Percentiles rank a stretch among this genome's conserved stretches.
Conservation (phyloP, 1,284 basidiomycete species). For the Trichosporon coremiiforme region DNA sequence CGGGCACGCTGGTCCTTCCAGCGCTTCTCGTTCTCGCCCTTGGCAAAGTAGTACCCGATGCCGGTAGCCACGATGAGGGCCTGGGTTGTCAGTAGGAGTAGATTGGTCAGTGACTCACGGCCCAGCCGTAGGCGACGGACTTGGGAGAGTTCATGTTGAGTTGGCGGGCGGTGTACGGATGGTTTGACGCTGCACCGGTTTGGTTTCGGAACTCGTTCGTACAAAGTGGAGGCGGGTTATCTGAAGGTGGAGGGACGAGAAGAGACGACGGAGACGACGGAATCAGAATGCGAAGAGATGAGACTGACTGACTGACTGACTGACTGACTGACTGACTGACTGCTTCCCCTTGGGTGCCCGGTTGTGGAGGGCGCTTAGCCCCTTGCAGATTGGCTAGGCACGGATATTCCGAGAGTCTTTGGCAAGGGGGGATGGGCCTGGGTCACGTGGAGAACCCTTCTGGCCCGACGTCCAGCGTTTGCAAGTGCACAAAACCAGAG, state of each 20-base stretch:
- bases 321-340: no score
- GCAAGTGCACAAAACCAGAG: not conserved
- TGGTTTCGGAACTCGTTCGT: not conserved
- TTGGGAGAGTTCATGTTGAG: constrained; percentile 26
- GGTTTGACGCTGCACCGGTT: not conserved
- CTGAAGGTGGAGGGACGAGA: no score
- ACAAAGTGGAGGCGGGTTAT: constrained; percentile 1
- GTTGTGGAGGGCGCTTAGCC: not conserved
- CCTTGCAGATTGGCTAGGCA: constrained; percentile 11
- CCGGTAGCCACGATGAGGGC: constrained; percentile 59
- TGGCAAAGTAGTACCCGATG: constrained; percentile 57
- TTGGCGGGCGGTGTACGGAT: constrained; percentile 8
- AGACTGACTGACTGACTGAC: no score
- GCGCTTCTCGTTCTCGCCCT: constrained; percentile 30
- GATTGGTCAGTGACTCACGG: constrained; percentile 19
- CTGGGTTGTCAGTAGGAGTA: constrained; percentile 28
- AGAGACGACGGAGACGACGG: no score
- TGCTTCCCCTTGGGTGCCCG: not conserved
- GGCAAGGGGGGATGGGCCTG: not conserved
- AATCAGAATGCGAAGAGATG: not conserved
- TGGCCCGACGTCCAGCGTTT: not conserved
- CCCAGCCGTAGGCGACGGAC: constrained; percentile 29
- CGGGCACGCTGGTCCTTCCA: constrained; percentile 31
- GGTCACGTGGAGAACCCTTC: not conserved
- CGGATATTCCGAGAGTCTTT: not conserved